Conservation (phyloP, 2,329 filamentous ascomycete genomes). For the Metarhizium rileyi region DNA sequence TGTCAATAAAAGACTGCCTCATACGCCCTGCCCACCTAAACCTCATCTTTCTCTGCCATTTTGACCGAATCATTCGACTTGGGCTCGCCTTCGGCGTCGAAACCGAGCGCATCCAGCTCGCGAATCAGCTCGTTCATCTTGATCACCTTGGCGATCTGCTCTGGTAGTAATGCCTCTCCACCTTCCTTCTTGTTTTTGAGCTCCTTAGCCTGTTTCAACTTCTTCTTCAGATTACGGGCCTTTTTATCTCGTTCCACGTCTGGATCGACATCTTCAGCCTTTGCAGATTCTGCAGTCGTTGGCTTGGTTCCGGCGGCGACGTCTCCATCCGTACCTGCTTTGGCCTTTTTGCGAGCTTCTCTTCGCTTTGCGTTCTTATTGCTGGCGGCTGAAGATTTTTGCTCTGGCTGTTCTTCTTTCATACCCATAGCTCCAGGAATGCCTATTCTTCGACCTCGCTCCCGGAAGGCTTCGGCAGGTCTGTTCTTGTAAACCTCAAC, state of each 20-base stretch:
- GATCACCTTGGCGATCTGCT: slow-evolving; percentile 96
- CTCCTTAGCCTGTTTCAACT: slow-evolving; percentile 85
- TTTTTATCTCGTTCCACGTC: slow-evolving; percentile 86
- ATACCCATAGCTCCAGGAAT: slow-evolving; percentile 65
- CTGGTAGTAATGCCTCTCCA: slow-evolving; percentile 73
- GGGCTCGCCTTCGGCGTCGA: slow-evolving; percentile 66
- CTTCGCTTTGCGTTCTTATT: slow-evolving; percentile 81
- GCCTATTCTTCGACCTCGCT: slow-evolving; percentile 49
- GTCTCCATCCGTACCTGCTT: slow-evolving; percentile 46
- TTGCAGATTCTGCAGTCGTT: slow-evolving; percentile 12
- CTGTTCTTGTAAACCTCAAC: slow-evolving; percentile 94
- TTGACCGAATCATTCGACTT: slow-evolving; percentile 19
- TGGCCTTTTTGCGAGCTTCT: slow-evolving; percentile 46
- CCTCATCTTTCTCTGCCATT: neutral
- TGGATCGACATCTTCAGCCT: slow-evolving; percentile 44
- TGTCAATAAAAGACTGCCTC: neutral
- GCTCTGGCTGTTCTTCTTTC: slow-evolving; percentile 38
- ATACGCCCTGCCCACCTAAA: neutral
- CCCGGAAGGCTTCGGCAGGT: slow-evolving; percentile 76
- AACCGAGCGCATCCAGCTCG: slow-evolving; percentile 76
- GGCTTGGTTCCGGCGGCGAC: slow-evolving; percentile 44
- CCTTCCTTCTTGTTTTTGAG: slow-evolving; percentile 84
- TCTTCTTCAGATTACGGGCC: slow-evolving; percentile 84
- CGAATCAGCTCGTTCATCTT: slow-evolving; percentile 91
- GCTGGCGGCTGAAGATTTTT: slow-evolving; percentile 40